Evolutionary conservation across 2,329 filamentous ascomycete species (phyloP).

Genomic region (Ophiostoma montium): DNA sequence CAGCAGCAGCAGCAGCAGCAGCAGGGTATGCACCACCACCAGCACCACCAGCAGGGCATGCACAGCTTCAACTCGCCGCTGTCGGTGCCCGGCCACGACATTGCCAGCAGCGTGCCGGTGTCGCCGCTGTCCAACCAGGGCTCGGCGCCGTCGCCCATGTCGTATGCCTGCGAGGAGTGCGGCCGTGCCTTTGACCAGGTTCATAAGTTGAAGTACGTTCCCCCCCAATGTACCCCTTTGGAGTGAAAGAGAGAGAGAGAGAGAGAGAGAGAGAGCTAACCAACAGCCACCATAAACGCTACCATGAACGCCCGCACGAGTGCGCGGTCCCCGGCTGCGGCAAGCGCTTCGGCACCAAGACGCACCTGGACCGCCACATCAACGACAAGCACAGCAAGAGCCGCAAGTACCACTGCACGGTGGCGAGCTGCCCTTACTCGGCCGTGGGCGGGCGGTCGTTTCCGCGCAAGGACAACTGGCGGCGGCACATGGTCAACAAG

Average conservation of each 20-base stretch:
- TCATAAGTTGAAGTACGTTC: constrained; percentile 42
- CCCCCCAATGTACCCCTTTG: no score
- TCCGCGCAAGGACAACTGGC: constrained; percentile 49
- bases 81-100: constrained; percentile 16
- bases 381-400: constrained; percentile 48
- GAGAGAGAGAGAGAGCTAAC: no score
- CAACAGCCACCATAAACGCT: constrained; percentile 46
- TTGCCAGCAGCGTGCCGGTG: not conserved
- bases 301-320: constrained; percentile 41
- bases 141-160: constrained; percentile 16
- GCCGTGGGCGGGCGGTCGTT: constrained; percentile 42
- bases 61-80: constrained; percentile 32
- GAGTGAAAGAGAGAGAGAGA: no score
- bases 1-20: no score
- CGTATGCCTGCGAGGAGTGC: constrained; percentile 28
- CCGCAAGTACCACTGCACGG: constrained; percentile 44
- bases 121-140: constrained; percentile 24
- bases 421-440: constrained; percentile 41
- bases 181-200: constrained; percentile 38
- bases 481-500: constrained; percentile 47
- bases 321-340: constrained; percentile 31
- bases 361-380: constrained; percentile 46
- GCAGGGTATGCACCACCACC: constrained; percentile 18
- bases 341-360: constrained; percentile 46
- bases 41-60: constrained; percentile 15